phyloP scores from a whole-genome alignment of 768 basidiomycete genomes.

The Agrocybe praecox region DNA sequence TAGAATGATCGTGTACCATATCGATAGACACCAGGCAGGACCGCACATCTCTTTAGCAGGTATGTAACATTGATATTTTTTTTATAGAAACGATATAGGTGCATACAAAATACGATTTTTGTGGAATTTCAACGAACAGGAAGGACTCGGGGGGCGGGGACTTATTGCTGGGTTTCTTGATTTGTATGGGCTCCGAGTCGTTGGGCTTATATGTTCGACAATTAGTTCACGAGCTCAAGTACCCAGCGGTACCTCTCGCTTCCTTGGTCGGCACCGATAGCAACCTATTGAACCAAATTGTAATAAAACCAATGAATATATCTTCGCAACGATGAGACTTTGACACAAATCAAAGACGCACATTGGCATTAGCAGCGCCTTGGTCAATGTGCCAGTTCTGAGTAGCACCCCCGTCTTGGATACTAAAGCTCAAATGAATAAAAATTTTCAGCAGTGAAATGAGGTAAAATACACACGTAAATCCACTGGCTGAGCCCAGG shows the following conservation, averaged over 20 bases:
- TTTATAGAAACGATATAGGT: too few relatives aligned
- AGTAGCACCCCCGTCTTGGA: not conserved
- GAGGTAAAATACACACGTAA: not conserved
- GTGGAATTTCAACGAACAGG: too few relatives aligned
- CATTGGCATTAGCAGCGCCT: not conserved
- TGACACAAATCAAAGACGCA: not conserved
- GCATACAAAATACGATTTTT: too few relatives aligned
- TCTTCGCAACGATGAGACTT: too few relatives aligned
- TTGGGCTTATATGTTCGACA: too few relatives aligned
- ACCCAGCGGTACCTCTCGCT: not conserved
- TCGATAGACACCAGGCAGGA: constrained; percentile 14
- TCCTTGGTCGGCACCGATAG: not conserved
- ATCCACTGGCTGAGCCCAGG: not conserved
- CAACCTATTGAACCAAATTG: not conserved
- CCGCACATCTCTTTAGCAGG: too few relatives aligned
- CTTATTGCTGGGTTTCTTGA: too few relatives aligned
- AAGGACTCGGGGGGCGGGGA: too few relatives aligned
- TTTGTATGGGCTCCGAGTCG: too few relatives aligned
- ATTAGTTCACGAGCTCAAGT: not conserved
- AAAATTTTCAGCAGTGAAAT: not conserved
- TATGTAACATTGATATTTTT: too few relatives aligned
- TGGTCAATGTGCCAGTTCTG: not conserved
- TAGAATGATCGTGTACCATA: constrained; percentile 20
- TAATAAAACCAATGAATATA: not conserved
- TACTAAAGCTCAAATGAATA: not conserved